A percentile compares a stretch with the other conserved stretches of the same genome.
phyloP scores from a whole-genome alignment of 1,139 yeast species.

The Debaryomyces singareniensis region DNA sequence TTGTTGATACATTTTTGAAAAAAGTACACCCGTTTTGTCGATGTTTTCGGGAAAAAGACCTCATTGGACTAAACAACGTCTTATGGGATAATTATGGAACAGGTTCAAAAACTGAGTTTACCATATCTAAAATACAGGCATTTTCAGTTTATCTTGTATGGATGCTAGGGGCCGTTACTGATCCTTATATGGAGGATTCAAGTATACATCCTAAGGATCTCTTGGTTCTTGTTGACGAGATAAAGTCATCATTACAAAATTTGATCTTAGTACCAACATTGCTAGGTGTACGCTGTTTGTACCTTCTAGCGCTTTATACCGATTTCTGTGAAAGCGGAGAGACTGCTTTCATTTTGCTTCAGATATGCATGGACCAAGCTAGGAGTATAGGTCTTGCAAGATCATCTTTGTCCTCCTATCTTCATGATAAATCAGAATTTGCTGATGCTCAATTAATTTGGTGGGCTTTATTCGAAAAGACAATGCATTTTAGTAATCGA shows the following conservation, averaged over 20 bases:
- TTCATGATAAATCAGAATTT: constrained; percentile 6
- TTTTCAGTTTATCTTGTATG: constrained; percentile 39
- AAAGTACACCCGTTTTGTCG: constrained; percentile 35
- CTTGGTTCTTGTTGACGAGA: constrained; percentile 13
- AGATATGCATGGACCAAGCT: constrained; percentile 38
- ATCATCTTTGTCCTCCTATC: constrained; percentile 15
- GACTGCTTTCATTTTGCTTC: constrained; percentile 34
- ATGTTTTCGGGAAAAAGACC: constrained; percentile 24
- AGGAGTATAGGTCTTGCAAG: constrained; percentile 39
- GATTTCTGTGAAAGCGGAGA: constrained; percentile 38
- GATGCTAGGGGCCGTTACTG: constrained; percentile 20
- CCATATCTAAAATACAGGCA: constrained; percentile 19
- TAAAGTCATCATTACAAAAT: constrained; percentile 34
- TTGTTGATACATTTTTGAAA: constrained; percentile 28
- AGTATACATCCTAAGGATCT: constrained; percentile 12
- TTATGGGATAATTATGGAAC: constrained; percentile 6
- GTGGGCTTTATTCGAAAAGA: constrained; percentile 12
- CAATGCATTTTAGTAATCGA: constrained; percentile 7
- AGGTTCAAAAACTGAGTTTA: constrained; percentile 3
- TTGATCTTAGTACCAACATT: constrained; percentile 34
- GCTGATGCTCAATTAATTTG: constrained; percentile 6
- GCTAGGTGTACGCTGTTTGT: constrained; percentile 34
- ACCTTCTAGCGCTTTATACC: constrained; percentile 32
- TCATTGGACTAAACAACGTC: constrained; percentile 11
- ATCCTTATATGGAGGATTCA: constrained; percentile 3